phyloP scores from a whole-genome alignment of 805 yeast genomes.

The Candida yuanshanica region DNA sequence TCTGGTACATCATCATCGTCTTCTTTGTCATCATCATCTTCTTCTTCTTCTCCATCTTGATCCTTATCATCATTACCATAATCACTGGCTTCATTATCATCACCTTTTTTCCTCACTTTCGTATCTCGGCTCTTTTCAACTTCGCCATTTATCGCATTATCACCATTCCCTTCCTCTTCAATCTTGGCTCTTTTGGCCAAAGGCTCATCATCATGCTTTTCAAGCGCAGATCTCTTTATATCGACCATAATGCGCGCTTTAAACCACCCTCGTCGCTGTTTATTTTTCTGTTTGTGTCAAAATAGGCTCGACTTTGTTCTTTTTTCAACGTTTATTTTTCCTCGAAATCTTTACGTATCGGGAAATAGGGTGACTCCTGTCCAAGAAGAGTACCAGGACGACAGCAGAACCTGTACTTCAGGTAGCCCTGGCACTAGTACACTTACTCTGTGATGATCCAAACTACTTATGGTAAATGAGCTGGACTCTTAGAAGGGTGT shows the following conservation, averaged over 20 bases:
- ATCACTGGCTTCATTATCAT: conserved; percentile 16
- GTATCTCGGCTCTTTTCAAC: conserved; percentile 12
- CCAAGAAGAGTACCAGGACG: too few relatives aligned
- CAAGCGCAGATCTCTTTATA: conserved; percentile 12
- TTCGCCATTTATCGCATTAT: conserved; percentile 17
- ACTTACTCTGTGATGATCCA: too few relatives aligned
- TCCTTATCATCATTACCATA: conserved; percentile 17
- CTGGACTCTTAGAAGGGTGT: too few relatives aligned
- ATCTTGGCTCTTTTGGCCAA: conserved; percentile 22
- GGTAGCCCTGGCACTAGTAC: too few relatives aligned
- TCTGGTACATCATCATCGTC: conserved; percentile 23
- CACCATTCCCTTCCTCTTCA: conserved; percentile 24
- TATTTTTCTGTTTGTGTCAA: neutral
- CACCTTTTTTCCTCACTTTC: conserved; percentile 14
- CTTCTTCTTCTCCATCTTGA: conserved; percentile 20
- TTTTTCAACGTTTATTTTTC: neutral
- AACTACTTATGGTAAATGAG: too few relatives aligned
- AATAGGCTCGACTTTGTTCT: neutral
- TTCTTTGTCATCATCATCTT: conserved; percentile 17
- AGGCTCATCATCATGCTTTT: conserved; percentile 24
- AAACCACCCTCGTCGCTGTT: neutral
- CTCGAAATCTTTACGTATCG: too few relatives aligned
- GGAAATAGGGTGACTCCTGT: too few relatives aligned
- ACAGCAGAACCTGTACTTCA: too few relatives aligned
- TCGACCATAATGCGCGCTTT: conserved; percentile 7